Percentiles rank a stretch among this genome's conserved stretches.
phyloP scores from a whole-genome alignment of 2,329 filamentous ascomycete genomes.

The Monosporascus sp. region DNA sequence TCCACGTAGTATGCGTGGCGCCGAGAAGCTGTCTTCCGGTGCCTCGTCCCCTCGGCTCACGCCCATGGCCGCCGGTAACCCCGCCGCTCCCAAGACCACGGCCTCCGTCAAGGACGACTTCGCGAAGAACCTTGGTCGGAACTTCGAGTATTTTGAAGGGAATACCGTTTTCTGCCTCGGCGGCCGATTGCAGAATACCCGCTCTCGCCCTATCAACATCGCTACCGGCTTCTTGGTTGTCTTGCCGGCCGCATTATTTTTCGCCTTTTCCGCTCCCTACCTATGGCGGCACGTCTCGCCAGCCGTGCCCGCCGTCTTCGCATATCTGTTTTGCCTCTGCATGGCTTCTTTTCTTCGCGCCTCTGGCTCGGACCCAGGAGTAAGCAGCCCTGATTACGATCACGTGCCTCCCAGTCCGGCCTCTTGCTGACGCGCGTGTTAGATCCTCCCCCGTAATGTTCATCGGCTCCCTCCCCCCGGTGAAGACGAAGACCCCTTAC shows the following conservation, averaged over 20 bases:
- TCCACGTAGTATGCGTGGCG: slow-evolving; percentile 57
- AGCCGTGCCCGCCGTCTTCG: slow-evolving; percentile 83
- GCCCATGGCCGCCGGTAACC: slow-evolving; percentile 18
- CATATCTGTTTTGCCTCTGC: slow-evolving; percentile 85
- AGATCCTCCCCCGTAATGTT: slow-evolving; percentile 90
- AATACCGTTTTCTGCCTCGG: slow-evolving; percentile 88
- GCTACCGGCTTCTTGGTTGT: slow-evolving; percentile 77
- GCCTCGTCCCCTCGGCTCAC: slow-evolving; percentile 66
- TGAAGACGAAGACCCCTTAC: slow-evolving; percentile 73
- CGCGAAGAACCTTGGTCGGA: slow-evolving; percentile 53
- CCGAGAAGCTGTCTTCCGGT: slow-evolving; percentile 78
- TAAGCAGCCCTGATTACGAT: slow-evolving; percentile 43
- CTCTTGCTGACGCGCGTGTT: slow-evolving; percentile 7
- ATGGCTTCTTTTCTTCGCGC: slow-evolving; percentile 93
- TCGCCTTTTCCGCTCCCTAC: slow-evolving; percentile 78
- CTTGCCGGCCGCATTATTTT: slow-evolving; percentile 76
- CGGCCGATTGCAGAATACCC: slow-evolving; percentile 82
- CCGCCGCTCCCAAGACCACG: slow-evolving; percentile 15
- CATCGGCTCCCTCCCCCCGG: slow-evolving; percentile 78
- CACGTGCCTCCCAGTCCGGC: background rate
- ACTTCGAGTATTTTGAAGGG: slow-evolving; percentile 89
- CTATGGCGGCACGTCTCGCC: slow-evolving; percentile 83
- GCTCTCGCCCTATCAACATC: slow-evolving; percentile 82
- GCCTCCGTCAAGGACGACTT: slow-evolving; percentile 26
- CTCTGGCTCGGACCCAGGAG: slow-evolving; percentile 85